phyloP scores from a whole-genome alignment of 2,329 filamentous ascomycete genomes.

The Colletotrichum trifolii region DNA sequence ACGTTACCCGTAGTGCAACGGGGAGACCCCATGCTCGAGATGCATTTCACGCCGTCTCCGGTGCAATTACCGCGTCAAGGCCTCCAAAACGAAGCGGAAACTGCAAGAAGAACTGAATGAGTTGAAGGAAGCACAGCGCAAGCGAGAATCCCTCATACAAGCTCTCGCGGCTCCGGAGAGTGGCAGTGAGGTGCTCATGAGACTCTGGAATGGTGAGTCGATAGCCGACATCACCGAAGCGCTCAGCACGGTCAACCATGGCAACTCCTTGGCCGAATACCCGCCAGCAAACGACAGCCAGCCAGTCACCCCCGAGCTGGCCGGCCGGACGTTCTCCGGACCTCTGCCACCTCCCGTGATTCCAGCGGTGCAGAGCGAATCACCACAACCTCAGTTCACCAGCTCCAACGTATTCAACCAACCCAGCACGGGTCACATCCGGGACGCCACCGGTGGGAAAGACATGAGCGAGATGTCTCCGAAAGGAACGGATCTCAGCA shows the following conservation, averaged over 20 bases:
- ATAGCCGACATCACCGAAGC: not conserved
- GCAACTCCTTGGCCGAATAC: not conserved
- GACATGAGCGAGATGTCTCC: too few relatives aligned
- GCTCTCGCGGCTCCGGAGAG: not conserved
- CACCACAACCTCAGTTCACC: too few relatives aligned
- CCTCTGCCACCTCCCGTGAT: too few relatives aligned
- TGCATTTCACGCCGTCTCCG: not conserved
- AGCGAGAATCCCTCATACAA: constrained; percentile 1
- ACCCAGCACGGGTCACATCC: too few relatives aligned
- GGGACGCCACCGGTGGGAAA: too few relatives aligned
- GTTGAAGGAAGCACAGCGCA: not conserved
- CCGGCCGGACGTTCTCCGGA: too few relatives aligned
- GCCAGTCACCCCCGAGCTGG: too few relatives aligned
- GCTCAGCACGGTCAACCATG: not conserved
- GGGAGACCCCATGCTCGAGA: constrained; percentile 19
- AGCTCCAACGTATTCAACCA: too few relatives aligned
- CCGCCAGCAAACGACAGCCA: not conserved
- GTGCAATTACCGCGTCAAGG: constrained; percentile 19
- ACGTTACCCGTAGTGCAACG: constrained; percentile 11
- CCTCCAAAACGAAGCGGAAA: constrained; percentile 9
- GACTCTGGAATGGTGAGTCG: not conserved
- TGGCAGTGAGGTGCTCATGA: not conserved
- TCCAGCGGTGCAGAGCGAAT: too few relatives aligned
- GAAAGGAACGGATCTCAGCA: too few relatives aligned
- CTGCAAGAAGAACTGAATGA: not conserved